Evolutionary conservation across 495 filamentous ascomycete genomes (phyloP).

Genomic region (Trichoderma virens): DNA sequence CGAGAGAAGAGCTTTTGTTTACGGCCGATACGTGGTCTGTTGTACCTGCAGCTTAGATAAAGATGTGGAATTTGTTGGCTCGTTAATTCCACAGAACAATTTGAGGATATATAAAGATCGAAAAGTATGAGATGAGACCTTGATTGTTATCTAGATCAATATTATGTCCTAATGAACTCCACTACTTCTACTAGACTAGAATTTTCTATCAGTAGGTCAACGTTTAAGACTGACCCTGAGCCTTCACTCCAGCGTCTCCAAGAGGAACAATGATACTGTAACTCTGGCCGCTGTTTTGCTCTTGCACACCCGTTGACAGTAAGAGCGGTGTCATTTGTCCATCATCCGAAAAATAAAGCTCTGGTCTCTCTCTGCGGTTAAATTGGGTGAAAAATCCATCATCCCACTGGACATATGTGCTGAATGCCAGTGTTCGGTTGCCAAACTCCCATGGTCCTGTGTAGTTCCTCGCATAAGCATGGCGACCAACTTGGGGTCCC

Average conservation of each 20-base stretch:
- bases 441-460: constrained; percentile 34
- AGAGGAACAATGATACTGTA: constrained; percentile 20
- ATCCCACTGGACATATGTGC: constrained; percentile 28
- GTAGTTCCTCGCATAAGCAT: constrained; percentile 28
- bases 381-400: constrained; percentile 26
- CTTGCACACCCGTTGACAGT: constrained; percentile 29
- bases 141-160: too few relatives aligned
- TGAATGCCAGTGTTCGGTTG: constrained; percentile 24
- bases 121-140: too few relatives aligned
- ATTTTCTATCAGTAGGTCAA: too few relatives aligned
- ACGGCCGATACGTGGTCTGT: neutral
- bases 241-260: constrained; percentile 1
- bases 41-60: too few relatives aligned
- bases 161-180: too few relatives aligned
- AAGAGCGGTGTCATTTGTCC: constrained; percentile 31
- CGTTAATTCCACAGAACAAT: too few relatives aligned
- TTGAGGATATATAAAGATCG: too few relatives aligned
- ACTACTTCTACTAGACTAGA: too few relatives aligned
- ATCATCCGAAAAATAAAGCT: constrained; percentile 35
- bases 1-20: neutral
- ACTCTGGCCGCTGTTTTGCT: constrained; percentile 18
- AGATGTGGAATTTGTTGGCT: too few relatives aligned
- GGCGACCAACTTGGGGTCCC: constrained; percentile 31
- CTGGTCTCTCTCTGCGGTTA: constrained; percentile 30
- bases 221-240: neutral